These are phyloP conservation scores for Auricularia cornea DNA, from an alignment of 768 basidiomycete genomes.

Conservation along the genomic window DNA sequence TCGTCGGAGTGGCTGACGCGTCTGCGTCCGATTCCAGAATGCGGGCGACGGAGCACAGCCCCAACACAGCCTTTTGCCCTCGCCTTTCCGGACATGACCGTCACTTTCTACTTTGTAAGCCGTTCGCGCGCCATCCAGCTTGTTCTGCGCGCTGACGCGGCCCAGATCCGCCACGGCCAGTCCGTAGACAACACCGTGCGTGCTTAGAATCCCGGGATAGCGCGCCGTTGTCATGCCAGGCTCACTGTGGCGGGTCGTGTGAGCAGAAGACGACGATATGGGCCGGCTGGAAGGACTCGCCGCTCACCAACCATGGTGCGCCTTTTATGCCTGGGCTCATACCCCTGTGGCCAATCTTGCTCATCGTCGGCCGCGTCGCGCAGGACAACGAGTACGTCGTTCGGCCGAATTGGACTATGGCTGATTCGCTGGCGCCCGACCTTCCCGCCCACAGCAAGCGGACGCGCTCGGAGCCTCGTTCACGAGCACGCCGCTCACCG, in stretches of 20 bases:
- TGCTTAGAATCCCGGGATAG: background rate
- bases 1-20: conserved; percentile 3
- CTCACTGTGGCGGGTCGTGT: background rate
- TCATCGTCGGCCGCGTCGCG: background rate
- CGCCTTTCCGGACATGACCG: conserved; percentile 7
- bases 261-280: conserved; percentile 39
- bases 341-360: no score
- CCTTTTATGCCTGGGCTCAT: no score
- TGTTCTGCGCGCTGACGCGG: background rate
- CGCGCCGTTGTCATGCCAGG: background rate
- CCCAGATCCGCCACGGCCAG: conserved; percentile 66
- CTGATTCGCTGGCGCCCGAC: conserved; percentile 20
- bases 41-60: background rate
- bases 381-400: conserved; percentile 47
- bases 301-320: conserved; percentile 67
- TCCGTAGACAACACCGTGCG: conserved; percentile 67
- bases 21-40: background rate
- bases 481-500: conserved; percentile 36
- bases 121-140: background rate
- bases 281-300: conserved; percentile 72
- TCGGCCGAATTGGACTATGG: background rate
- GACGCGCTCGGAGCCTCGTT: conserved; percentile 52
- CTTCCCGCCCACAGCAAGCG: conserved; percentile 42
- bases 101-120: conserved; percentile 10
- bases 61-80: background rate